A percentile compares a stretch with the other conserved stretches of the same genome.
Conservation (phyloP, 2,329 filamentous ascomycete genomes). For the Arthrobotrys musiformis region DNA sequence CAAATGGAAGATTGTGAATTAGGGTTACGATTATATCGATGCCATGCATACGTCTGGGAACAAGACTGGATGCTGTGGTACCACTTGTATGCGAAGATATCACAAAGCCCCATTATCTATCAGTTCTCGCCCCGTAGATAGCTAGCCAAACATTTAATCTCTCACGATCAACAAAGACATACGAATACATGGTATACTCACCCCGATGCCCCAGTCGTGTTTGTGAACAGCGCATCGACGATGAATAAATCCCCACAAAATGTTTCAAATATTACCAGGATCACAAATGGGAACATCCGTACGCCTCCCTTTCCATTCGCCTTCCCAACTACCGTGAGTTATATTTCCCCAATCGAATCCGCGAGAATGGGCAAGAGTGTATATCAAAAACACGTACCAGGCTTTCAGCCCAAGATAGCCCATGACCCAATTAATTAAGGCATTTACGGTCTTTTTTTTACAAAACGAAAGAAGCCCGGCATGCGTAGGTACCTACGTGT, state of each 20-base stretch:
- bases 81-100: too few species aligned
- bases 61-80: too few species aligned
- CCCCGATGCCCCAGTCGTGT: background rate
- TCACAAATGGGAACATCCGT: background rate
- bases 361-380: too few species aligned
- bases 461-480: background rate
- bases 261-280: constrained; percentile 1
- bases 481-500: background rate
- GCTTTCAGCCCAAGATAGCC: too few species aligned
- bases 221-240: background rate
- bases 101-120: too few species aligned
- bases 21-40: too few species aligned
- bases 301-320: background rate
- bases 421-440: background rate
- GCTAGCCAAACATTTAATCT: background rate
- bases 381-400: too few species aligned
- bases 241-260: background rate
- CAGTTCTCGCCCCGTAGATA: too few species aligned
- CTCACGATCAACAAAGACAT: background rate
- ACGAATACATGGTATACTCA: background rate
- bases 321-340: constrained; percentile 20
- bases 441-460: background rate
- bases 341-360: background rate
- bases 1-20: background rate
- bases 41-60: too few species aligned